Percentiles rank a stretch among this genome's conserved stretches.
phyloP scores from a whole-genome alignment of 139 green algal genomes.

The Tetratostichococcus sp. region DNA sequence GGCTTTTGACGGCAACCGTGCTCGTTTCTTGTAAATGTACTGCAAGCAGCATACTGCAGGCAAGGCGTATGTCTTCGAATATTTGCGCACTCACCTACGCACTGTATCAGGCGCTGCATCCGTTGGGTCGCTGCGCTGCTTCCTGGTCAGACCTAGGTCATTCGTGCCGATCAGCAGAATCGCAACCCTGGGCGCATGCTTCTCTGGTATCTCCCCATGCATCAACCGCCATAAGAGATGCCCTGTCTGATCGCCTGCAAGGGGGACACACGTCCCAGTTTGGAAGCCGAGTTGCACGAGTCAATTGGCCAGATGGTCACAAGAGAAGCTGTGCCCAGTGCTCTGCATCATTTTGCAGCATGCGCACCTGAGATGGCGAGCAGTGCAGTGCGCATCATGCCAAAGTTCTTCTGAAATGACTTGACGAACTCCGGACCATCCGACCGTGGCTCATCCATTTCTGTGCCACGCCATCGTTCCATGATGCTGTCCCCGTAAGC shows the following conservation, averaged over 20 bases:
- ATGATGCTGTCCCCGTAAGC: constrained; percentile 38
- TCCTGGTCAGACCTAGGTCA: constrained; percentile 24
- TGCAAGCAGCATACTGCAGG: no score
- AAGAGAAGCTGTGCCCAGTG: no score
- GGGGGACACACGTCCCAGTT: no score
- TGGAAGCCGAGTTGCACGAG: no score
- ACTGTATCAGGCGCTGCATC: neutral
- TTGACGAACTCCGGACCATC: constrained; percentile 7
- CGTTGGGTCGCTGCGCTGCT: neutral
- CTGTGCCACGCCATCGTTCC: constrained; percentile 30
- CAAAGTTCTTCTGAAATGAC: constrained; percentile 19
- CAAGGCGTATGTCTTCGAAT: no score
- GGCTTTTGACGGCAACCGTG: no score
- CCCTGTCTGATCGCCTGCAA: constrained; percentile 32
- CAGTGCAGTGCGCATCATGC: neutral
- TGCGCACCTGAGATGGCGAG: constrained; percentile 17
- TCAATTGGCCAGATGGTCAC: no score
- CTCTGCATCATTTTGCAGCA: no score
- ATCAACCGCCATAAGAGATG: constrained; percentile 41
- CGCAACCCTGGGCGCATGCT: constrained; percentile 13
- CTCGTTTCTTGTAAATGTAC: no score
- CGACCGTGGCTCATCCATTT: constrained; percentile 2
- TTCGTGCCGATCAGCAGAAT: constrained; percentile 47
- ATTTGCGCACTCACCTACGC: no score
- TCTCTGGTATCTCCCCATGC: constrained; percentile 18